These are phyloP conservation scores for Septoria petroselini DNA, from an alignment of 2,329 filamentous ascomycete species.

Conservation along the genomic window DNA sequence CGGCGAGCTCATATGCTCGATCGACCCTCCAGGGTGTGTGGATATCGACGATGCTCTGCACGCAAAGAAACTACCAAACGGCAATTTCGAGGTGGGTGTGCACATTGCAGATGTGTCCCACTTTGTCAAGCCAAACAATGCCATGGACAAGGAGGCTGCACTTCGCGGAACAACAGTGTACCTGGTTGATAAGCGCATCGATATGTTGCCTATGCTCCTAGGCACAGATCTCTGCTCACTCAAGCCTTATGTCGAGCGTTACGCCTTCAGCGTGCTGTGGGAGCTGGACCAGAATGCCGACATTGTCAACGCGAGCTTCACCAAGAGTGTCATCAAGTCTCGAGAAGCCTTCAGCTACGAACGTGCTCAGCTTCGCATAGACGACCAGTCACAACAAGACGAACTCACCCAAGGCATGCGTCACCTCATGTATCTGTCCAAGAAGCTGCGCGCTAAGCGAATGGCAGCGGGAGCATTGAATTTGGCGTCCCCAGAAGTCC, in stretches of 20 bases:
- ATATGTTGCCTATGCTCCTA: slow-evolving; percentile 96
- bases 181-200: slow-evolving; percentile 96
- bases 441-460: slow-evolving; percentile 89
- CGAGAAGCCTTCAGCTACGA: slow-evolving; percentile 98
- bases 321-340: slow-evolving; percentile 96
- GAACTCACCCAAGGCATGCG: slow-evolving; percentile 89
- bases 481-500: slow-evolving; percentile 95
- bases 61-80: slow-evolving; percentile 77
- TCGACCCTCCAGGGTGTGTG: slow-evolving; percentile 92
- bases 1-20: slow-evolving; percentile 88
- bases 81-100: slow-evolving; percentile 92
- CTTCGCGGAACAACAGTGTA: slow-evolving; percentile 95
- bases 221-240: slow-evolving; percentile 95
- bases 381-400: slow-evolving; percentile 82
- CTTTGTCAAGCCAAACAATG: slow-evolving; percentile 94
- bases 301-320: slow-evolving; percentile 81
- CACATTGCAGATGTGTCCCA: slow-evolving; percentile 99
- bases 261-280: slow-evolving; percentile 59
- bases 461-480: slow-evolving; percentile 95
- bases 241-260: slow-evolving; percentile 91
- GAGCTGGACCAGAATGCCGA: slow-evolving; percentile 83
- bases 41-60: slow-evolving; percentile 98
- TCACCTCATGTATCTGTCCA: slow-evolving; percentile 79
- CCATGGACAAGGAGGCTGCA: slow-evolving; percentile 95
- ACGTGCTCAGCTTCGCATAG: slow-evolving; percentile 88